Percentiles rank a stretch among this genome's conserved stretches.
phyloP scores from a whole-genome alignment of 176 grass and related monocot species.

The Raddia guianensis region DNA sequence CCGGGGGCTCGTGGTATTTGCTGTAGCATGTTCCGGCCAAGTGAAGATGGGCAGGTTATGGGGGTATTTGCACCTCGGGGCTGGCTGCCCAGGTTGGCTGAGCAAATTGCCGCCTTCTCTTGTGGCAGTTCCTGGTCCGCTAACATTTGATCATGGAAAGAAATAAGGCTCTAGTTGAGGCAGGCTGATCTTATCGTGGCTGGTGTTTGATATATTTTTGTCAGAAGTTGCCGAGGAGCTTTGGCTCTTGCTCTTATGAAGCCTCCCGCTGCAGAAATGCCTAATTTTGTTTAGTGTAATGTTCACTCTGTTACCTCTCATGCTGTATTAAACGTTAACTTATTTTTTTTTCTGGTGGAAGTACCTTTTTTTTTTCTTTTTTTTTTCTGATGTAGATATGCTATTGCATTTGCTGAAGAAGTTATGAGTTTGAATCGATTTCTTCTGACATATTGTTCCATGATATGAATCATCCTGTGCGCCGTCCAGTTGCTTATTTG shows the following conservation, averaged over 20 bases:
- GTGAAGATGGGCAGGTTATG: constrained; percentile 31
- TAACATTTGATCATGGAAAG: constrained; percentile 54
- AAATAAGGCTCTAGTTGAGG: constrained; percentile 37
- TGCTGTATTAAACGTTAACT: constrained; percentile 13
- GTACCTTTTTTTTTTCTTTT: background rate
- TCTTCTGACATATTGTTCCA: background rate
- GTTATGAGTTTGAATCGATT: background rate
- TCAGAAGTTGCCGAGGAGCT: constrained; percentile 18
- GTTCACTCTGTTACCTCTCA: background rate
- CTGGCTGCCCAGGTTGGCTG: constrained; percentile 95
- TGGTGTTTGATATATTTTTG: constrained; percentile 42
- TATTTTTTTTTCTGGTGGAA: constrained; percentile 23
- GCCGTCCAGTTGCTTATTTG: background rate
- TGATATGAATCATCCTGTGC: background rate
- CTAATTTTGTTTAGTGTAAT: constrained; percentile 30
- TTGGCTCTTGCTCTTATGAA: constrained; percentile 14
- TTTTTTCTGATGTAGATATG: background rate
- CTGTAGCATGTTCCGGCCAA: constrained; percentile 29
- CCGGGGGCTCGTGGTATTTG: constrained; percentile 36
- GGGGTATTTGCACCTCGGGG: constrained; percentile 56
- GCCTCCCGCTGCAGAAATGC: constrained; percentile 20
- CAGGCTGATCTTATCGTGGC: constrained; percentile 30
- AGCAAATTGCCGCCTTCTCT: constrained; percentile 91
- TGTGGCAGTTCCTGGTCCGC: constrained; percentile 79
- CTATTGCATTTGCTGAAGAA: background rate